Conservation (phyloP, 768 basidiomycete genomes). For the Tubosaeta sp. region DNA sequence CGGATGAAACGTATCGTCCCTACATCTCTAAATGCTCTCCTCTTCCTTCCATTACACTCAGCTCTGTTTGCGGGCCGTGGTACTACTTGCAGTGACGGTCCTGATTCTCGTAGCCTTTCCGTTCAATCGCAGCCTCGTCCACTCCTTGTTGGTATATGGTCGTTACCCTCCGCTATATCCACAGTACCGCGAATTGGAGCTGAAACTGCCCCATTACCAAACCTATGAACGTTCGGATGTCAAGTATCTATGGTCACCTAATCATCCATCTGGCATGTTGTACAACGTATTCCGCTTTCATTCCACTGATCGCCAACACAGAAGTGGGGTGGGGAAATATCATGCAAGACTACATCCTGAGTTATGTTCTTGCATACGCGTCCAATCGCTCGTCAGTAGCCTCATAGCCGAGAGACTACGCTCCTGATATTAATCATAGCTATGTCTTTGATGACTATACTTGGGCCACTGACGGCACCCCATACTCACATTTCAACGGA, state of each 20-base stretch:
- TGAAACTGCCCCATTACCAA: constrained; percentile 38
- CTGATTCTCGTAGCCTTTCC: constrained; percentile 18
- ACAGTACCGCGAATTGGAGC: constrained; percentile 34
- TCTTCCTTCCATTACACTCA: not conserved
- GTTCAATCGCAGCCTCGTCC: constrained; percentile 20
- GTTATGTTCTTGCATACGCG: constrained; percentile 30
- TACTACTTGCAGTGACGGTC: constrained; percentile 6
- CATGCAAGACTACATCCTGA: constrained; percentile 37
- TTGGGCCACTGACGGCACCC: constrained; percentile 32
- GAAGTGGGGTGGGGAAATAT: constrained; percentile 36
- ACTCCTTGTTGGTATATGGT: constrained; percentile 10
- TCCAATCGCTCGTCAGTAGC: constrained; percentile 32
- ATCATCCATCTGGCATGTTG: constrained; percentile 32
- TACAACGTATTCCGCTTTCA: not conserved
- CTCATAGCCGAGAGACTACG: not conserved
- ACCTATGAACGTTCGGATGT: constrained; percentile 29
- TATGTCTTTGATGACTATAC: constrained; percentile 42
- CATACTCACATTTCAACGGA: constrained; percentile 33
- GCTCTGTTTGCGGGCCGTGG: not conserved
- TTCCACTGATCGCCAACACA: constrained; percentile 8
- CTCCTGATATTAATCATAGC: constrained; percentile 15
- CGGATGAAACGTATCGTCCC: not conserved
- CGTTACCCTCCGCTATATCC: constrained; percentile 40
- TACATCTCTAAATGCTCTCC: constrained; percentile 1
- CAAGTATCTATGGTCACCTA: constrained; percentile 44